Base-by-base conservation (phyloP, 176 grass and related monocot species). In the Oryza brachyantha region DNA sequence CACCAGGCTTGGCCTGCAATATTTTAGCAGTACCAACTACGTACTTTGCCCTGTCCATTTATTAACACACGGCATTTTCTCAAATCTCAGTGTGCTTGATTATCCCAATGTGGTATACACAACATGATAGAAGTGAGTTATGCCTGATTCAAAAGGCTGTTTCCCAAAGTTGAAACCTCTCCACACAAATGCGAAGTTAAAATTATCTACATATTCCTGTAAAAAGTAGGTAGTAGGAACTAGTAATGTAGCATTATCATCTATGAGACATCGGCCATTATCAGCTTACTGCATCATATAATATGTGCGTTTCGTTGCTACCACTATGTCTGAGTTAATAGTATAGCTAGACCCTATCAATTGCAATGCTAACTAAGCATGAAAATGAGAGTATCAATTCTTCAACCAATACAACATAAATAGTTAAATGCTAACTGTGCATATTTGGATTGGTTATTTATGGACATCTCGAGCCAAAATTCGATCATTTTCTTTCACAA, bases 1-100 rank as follows among this genome's bases (percentile, higher is more conserved):
- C 90, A 78, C 90, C 86, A 70, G 85, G 87, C 54, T 94, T 98
- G 58, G 84, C 71, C 54, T 80, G 84, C 75, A 94, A 76, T 79
- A 80, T 86, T 73, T 68, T 94, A 72, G 84, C 90, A 61, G 92
- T 88, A 19, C 90, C 96, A 68, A 91, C 90, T 43, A 98, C 66
- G 54, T 98, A 98, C 58, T 98, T 98, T 65, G 92, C 92, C 86
- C 96, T 98, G 79, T 12, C 82, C 54, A 40, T 70, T 79, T 55
- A 22, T 37, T 29, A 45, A 52, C 22, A 52, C 22, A 61, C 1
- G 57, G 0, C 59, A 79, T 69, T 74, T 12, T 0, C 29, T 36
- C 22, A 76, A 76, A 61, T 80, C 22, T 80, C 22, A 80, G 64
- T 58, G 27, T 61, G 35, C 2, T 66, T 5, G 55, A 38, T n/a